These are phyloP conservation scores for Coniochaeta sp. DNA, from an alignment of 2,329 filamentous ascomycete genomes.

Conservation along the genomic window DNA sequence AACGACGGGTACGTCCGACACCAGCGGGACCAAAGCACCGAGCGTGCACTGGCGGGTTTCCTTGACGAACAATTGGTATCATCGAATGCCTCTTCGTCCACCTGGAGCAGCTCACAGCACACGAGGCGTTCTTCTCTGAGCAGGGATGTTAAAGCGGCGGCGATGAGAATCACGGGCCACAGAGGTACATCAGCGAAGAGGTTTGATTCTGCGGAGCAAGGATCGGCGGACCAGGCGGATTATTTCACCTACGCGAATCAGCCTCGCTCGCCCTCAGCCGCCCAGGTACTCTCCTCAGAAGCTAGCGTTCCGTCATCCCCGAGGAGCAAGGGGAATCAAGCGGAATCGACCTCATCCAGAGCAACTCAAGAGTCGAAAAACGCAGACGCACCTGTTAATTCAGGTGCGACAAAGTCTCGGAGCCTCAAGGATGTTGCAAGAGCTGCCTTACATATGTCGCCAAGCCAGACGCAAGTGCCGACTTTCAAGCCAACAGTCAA, in stretches of 20 bases:
- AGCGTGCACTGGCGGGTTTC: constrained; percentile 18
- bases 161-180: constrained; percentile 15
- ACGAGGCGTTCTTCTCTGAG: constrained; percentile 15
- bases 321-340: background rate
- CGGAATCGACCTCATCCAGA: background rate
- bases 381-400: background rate
- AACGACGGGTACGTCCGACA: constrained; percentile 16
- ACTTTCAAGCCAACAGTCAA: constrained; percentile 7
- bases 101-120: constrained; percentile 11
- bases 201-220: constrained; percentile 2
- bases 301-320: constrained; percentile 3
- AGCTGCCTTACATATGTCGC: constrained; percentile 21
- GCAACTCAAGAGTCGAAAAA: background rate
- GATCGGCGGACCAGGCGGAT: constrained; percentile 8
- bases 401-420: constrained; percentile 16
- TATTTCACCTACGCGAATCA: constrained; percentile 14
- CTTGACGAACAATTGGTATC: constrained; percentile 16
- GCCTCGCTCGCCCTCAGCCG: constrained; percentile 7
- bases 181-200: constrained; percentile 4
- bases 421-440: constrained; percentile 28
- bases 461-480: background rate
- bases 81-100: constrained; percentile 9
- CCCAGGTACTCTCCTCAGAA: background rate
- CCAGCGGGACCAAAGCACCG: constrained; percentile 19
- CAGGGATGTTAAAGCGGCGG: constrained; percentile 15